These are phyloP conservation scores for Piper longum DNA, from an alignment of 164 flowering plant genomes.

Conservation along the genomic window DNA sequence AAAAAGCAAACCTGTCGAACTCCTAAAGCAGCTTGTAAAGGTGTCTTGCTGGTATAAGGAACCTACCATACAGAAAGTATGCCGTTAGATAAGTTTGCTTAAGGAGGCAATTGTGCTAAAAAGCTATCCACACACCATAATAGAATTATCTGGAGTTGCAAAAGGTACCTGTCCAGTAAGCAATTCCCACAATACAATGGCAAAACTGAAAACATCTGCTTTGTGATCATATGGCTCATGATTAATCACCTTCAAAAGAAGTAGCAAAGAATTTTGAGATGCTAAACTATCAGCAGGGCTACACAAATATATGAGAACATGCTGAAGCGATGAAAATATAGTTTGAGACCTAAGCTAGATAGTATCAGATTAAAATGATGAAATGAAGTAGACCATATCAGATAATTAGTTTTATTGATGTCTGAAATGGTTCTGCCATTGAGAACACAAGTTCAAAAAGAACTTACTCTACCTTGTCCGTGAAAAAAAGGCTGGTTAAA, in stretches of 20 bases:
- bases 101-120: background rate
- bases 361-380: background rate
- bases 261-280: background rate
- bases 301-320: background rate
- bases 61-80: constrained; percentile 33
- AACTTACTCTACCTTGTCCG: too few relatives aligned
- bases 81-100: background rate
- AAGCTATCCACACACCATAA: background rate
- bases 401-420: too few relatives aligned
- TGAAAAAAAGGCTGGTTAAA: too few relatives aligned
- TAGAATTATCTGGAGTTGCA: background rate
- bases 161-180: constrained; percentile 64
- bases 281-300: background rate
- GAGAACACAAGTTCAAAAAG: too few relatives aligned
- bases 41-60: constrained; percentile 84
- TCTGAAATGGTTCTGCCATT: too few relatives aligned
- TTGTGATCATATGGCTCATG: constrained; percentile 89
- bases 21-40: constrained; percentile 94
- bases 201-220: constrained; percentile 95
- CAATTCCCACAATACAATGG: constrained; percentile 89
- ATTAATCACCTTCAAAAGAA: constrained; percentile 56
- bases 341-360: background rate
- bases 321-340: background rate
- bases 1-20: constrained; percentile 69
- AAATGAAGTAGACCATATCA: too few relatives aligned